phyloP scores from a whole-genome alignment of 2,329 filamentous ascomycete genomes.

The Orbilia brochopaga region DNA sequence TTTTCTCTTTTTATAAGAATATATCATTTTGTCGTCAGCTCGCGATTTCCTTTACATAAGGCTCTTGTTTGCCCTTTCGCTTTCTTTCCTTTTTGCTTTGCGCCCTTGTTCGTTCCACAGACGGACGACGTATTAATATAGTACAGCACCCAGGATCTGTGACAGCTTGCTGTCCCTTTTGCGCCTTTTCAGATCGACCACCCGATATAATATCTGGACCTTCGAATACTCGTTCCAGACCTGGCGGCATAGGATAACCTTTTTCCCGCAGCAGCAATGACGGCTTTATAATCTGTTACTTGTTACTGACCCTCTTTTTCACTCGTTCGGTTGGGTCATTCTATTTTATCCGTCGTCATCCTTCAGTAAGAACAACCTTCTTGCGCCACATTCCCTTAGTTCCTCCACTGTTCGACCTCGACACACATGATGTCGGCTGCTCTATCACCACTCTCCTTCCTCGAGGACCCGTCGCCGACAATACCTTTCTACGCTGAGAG shows the following conservation, averaged over 20 bases:
- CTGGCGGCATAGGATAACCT: no score
- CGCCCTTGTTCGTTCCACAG: neutral
- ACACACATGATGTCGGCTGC: conserved; percentile 31
- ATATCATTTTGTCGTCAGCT: neutral
- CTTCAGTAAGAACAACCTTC: neutral
- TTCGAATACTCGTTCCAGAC: neutral
- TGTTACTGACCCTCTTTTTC: conserved; percentile 12
- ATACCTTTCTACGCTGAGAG: conserved; percentile 45
- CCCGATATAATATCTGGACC: neutral
- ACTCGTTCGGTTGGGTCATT: conserved; percentile 18
- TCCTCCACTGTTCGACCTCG: neutral
- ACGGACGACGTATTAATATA: neutral
- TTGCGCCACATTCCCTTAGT: neutral
- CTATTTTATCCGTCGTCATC: neutral
- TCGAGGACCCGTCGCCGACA: conserved; percentile 26
- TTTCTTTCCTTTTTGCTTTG: conserved; percentile 1
- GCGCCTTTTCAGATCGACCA: neutral
- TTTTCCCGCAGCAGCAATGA: neutral
- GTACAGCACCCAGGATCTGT: neutral
- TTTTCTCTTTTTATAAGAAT: neutral
- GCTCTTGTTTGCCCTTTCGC: neutral
- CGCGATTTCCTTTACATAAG: neutral
- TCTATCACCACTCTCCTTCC: conserved; percentile 23
- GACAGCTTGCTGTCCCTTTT: neutral
- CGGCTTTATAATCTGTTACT: conserved; percentile 9